These are phyloP conservation scores for Tothia fuscella DNA, from an alignment of 2,329 filamentous ascomycete genomes.

Conservation along the genomic window DNA sequence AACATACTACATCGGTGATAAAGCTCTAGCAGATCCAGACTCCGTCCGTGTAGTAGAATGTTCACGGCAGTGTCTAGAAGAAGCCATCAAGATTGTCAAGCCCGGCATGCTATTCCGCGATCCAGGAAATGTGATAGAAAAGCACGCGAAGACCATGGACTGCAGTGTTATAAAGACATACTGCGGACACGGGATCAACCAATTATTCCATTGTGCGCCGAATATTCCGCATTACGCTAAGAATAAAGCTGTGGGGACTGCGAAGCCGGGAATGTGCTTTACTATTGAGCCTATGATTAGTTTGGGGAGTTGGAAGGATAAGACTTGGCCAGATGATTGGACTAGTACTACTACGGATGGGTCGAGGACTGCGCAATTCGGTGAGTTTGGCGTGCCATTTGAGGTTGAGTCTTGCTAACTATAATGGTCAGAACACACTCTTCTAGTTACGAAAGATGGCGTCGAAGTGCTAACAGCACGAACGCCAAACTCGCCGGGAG, in stretches of 20 bases:
- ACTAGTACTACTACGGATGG: conserved; percentile 90
- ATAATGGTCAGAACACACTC: conserved; percentile 53
- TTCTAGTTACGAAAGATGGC: conserved; percentile 71
- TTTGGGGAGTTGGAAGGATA: conserved; percentile 77
- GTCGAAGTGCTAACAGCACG: conserved; percentile 73
- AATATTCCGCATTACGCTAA: conserved; percentile 97
- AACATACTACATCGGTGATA: conserved; percentile 94
- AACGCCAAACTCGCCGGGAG: conserved; percentile 61
- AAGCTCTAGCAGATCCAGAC: conserved; percentile 71
- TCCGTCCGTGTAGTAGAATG: conserved; percentile 84
- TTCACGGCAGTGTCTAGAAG: conserved; percentile 77
- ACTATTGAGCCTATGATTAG: conserved; percentile 99
- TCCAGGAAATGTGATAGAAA: conserved; percentile 90
- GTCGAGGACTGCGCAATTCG: conserved; percentile 82
- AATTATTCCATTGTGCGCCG: conserved; percentile 82
- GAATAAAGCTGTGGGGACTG: conserved; percentile 92
- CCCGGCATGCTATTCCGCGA: conserved; percentile 87
- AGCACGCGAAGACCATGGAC: conserved; percentile 71
- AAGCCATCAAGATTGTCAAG: conserved; percentile 83
- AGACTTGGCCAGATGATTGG: conserved; percentile 98
- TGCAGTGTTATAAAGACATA: conserved; percentile 94
- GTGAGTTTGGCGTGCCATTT: no score
- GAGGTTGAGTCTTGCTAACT: conserved; percentile 9
- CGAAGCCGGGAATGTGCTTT: conserved; percentile 95
- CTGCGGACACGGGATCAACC: conserved; percentile 91